Conservation (phyloP, 169 alveolate genomes). For the Besnoitia besnoiti region DNA sequence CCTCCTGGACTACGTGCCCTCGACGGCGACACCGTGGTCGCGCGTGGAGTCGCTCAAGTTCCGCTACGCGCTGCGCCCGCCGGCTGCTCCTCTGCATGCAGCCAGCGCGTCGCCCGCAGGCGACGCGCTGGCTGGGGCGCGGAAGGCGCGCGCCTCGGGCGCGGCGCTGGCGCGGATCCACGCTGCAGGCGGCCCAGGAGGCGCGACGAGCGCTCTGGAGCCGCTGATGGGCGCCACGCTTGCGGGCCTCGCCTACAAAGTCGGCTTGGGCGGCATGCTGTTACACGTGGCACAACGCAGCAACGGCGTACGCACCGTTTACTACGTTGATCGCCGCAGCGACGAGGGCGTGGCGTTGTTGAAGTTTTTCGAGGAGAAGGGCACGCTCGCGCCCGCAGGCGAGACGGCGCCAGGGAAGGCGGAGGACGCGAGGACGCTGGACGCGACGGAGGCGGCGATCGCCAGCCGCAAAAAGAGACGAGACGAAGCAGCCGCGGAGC, state of each 20-base stretch:
- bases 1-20: background rate
- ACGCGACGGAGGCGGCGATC: too few relatives aligned
- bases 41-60: constrained; percentile 2
- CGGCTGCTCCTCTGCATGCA: background rate
- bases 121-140: background rate
- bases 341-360: background rate
- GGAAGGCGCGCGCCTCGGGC: background rate
- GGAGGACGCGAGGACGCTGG: too few relatives aligned
- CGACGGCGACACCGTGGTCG: background rate
- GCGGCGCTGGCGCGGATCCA: background rate
- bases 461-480: too few relatives aligned
- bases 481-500: background rate
- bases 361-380: background rate
- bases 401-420: background rate
- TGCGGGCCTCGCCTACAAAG: background rate
- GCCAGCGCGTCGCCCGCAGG: background rate
- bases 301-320: background rate
- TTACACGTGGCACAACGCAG: background rate
- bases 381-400: background rate
- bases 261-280: background rate
- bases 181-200: too few relatives aligned
- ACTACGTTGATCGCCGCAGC: background rate
- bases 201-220: too few relatives aligned
- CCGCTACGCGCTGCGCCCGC: background rate
- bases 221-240: background rate